Evolutionary conservation across 2,329 filamentous ascomycete species (phyloP), one percentile per base, ranked within the genome.

Genomic region (Ophiosphaerella narmari): DNA sequence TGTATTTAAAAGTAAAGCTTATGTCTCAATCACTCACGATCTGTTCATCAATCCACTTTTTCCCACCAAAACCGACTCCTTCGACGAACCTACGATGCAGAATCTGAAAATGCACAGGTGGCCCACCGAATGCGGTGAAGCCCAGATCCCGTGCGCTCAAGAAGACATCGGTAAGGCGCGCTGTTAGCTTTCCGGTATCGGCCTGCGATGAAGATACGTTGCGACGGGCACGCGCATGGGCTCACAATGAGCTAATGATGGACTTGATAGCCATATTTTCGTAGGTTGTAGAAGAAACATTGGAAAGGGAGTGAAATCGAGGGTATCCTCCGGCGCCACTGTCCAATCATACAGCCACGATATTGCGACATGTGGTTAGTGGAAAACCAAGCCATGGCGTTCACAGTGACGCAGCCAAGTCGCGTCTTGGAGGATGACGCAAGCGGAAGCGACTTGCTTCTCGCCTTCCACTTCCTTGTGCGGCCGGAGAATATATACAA

Each of bases 101-200:
- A 49, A 88, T 88, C 60, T 85, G 82, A 61, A 89, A 89, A 69
- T 89, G 86, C 7, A 89, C 86, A 0, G 86, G 81, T 2, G 86
- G 86, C 0, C 86, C 86, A 1, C 86, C 86, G 66, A 88, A 88
- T 0, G 82, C 72, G 0, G 84, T 88, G 56, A 88, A 81, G 0
- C 86, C 86, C 5, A 88, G 70, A 68, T 87, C 76, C 82, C 84
- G 88, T 45, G 57, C 70, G 26, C 62, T 48, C 2, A 57, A 29
- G 21, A 67, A 62, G 5, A 71, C 58, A 29, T 71, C 68, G 7
- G 45, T 40, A 9, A 71, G 45, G n/a, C 66, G 61, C 54, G 52
- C 55, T 53, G 41, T 52, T 1, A 67, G 52, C 29, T 56, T 63
- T 21, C 54, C 48, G 2, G 54, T 65, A 13, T 63, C 65, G n/a